A percentile compares a stretch with the other conserved stretches of the same genome.
These are phyloP conservation scores for Podospora didyma DNA, from an alignment of 495 filamentous ascomycete species.

Conservation along the genomic window DNA sequence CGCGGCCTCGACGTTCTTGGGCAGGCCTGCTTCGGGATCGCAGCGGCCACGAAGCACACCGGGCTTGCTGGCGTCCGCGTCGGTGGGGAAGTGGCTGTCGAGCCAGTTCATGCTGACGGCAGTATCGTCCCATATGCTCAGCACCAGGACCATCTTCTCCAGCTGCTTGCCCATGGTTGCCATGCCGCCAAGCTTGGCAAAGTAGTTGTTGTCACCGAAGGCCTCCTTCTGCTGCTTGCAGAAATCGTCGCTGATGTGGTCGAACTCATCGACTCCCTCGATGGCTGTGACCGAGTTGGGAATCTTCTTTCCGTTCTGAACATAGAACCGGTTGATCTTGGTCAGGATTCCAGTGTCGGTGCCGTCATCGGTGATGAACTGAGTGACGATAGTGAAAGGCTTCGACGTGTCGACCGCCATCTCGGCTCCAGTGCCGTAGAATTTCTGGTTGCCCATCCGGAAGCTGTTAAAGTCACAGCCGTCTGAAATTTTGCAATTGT, in stretches of 20 bases:
- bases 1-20: constrained; percentile 48
- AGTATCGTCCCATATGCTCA: constrained; percentile 67
- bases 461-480: constrained; percentile 73
- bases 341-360: constrained; percentile 51
- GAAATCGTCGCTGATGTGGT: constrained; percentile 56
- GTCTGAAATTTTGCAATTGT: constrained; percentile 26
- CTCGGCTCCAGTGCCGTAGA: constrained; percentile 52
- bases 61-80: constrained; percentile 40
- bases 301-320: constrained; percentile 58
- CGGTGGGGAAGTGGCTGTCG: constrained; percentile 59
- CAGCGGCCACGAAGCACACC: constrained; percentile 64
- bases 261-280: constrained; percentile 44
- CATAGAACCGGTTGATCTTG: constrained; percentile 62
- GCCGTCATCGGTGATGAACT: constrained; percentile 59
- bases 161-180: constrained; percentile 52
- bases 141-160: constrained; percentile 62
- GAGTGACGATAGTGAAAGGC: constrained; percentile 66
- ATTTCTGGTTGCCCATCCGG: constrained; percentile 54
- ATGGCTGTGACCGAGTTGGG: constrained; percentile 43
- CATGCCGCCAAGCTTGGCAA: constrained; percentile 54
- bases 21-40: constrained; percentile 47
- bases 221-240: constrained; percentile 56
- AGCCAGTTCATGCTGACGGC: constrained; percentile 67
- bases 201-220: constrained; percentile 56
- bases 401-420: constrained; percentile 56